Base-by-base conservation (phyloP, 768 basidiomycete genomes). In the Suillus occidentalis region DNA sequence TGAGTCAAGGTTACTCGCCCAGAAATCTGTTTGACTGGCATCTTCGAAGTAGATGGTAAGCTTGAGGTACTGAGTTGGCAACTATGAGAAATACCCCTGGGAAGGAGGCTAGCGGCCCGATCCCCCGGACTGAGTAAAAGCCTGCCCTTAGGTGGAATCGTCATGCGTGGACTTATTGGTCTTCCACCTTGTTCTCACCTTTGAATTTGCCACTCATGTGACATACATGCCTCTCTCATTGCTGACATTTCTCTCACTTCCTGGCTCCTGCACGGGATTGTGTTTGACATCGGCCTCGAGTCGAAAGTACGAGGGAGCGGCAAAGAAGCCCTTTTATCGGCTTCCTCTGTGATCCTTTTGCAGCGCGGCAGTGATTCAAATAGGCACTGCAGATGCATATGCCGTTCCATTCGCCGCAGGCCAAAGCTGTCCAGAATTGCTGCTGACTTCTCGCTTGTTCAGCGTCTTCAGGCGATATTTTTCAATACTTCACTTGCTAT, bases 1-100 rank as follows among this genome's bases (percentile, higher is more conserved):
- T 92, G 90, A 22, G 75, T 81, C 65, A 91, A 80, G 28, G 83
- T 67, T 55, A 90, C 72, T 63, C 76, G 81, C 50, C 80, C 79
- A 20, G 77, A 70, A 1, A 73, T 69, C 66, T 79, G 78, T 63
- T 83, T 79, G n/a, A 87, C 77, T 25, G 89, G 88, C 89, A 91
- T 91, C 45, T 18, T n/a, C 43, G 61, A 45, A 22, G 39, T 37
- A 37, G 13, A 36, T 37, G 62, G 50, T 66, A 40, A 39, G 36
- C n/a, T 39, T 49, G 40, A 31, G 42, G 34, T 9, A 43, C 28
- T 53, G 40, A 42, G 65, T 36, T 22, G 61, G 39, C 37, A 64
- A 34, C 31, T 62, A 39, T 60, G 62, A 60, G 31, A 20, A 60
- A 14, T 34, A 43, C 39, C 25, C 50, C 52, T 53, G 50, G 50